Evolutionary conservation across 1,139 yeast species (phyloP), one percentile per base, ranked within the genome.

Genomic region (Magnusiomyces sp.): DNA sequence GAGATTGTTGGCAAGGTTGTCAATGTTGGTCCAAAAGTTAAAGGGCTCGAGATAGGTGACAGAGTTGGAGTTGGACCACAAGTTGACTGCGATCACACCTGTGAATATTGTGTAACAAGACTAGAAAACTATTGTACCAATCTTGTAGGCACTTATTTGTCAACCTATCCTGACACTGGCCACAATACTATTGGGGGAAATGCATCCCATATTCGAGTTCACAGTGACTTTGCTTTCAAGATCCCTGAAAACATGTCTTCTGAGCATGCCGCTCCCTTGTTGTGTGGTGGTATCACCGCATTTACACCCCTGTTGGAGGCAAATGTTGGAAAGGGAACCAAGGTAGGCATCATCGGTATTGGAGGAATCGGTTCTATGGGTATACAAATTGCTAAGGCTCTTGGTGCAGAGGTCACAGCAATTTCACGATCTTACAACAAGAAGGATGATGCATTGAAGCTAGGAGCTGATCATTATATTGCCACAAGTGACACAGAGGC

Each of bases 231-330:
- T 59, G 79, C 71, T 6, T 74, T 79, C 64, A 72, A 73, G 23
- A 74, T 81, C 52, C 87, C 87, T 19, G 81, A 79, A 14, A 63
- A 53, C 20, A 61, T 79, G 53, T 65, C 69, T 23, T 63, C 74
- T 29, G 71, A 68, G 48, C 40, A 37, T 63, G 85, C 80, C 38
- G 84, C 83, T 14, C 85, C 86, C 29, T 70, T 81, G 62, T 66
- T 81, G 70, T 81, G 87, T 68, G 86, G 81, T 41, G 87, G 87
- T 51, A 69, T 79, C 58, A 81, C 87, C 20, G 79, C 75, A 1
- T 80, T 68, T 65, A 71, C 80, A 5, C 87, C 87, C 40, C 40
- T 37, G 16, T n/a, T 37, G 19, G 23, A 37, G 6, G 40, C 40
- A 11, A 20, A 20, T 6, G 40, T 37, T 20, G 20, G 20, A 20